These are phyloP conservation scores for Hyphopichia fennica DNA, from an alignment of 1,139 yeast genomes.

Conservation along the genomic window DNA sequence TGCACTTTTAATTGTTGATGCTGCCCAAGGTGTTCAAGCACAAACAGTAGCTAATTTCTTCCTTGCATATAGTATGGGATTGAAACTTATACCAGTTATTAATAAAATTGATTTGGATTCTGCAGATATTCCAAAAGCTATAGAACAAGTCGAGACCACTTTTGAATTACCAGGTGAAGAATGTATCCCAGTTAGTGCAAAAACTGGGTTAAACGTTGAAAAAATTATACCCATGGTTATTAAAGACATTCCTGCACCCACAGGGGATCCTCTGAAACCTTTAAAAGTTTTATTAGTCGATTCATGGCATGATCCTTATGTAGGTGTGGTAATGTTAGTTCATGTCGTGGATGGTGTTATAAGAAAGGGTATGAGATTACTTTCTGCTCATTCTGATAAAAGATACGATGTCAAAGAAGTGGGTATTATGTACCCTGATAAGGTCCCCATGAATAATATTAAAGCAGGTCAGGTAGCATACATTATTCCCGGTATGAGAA, in stretches of 20 bases:
- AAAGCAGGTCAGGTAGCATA: conserved; percentile 95
- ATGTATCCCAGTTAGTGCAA: conserved; percentile 87
- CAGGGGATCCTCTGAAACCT: conserved; percentile 54
- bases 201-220: conserved; percentile 81
- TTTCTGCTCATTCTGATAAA: conserved; percentile 74
- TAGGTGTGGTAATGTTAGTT: conserved; percentile 89
- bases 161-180: conserved; percentile 78
- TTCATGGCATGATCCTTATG: conserved; percentile 94
- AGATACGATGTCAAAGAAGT: conserved; percentile 87
- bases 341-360: conserved; percentile 82
- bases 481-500: conserved; percentile 89
- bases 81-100: conserved; percentile 82
- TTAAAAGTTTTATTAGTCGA: conserved; percentile 83
- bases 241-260: conserved; percentile 72
- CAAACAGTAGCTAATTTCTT: conserved; percentile 96
- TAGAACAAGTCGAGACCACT: conserved; percentile 79
- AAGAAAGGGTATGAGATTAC: conserved; percentile 69
- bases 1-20: conserved; percentile 86
- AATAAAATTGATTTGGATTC: conserved; percentile 89
- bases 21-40: conserved; percentile 95
- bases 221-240: conserved; percentile 76
- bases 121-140: conserved; percentile 80
- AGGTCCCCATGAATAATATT: conserved; percentile 59
- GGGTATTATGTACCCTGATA: conserved; percentile 94
- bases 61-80: conserved; percentile 81